Percentiles rank a stretch among this genome's conserved stretches.
phyloP scores from a whole-genome alignment of 805 yeast genomes.

The Jamesozyma gamospora region DNA sequence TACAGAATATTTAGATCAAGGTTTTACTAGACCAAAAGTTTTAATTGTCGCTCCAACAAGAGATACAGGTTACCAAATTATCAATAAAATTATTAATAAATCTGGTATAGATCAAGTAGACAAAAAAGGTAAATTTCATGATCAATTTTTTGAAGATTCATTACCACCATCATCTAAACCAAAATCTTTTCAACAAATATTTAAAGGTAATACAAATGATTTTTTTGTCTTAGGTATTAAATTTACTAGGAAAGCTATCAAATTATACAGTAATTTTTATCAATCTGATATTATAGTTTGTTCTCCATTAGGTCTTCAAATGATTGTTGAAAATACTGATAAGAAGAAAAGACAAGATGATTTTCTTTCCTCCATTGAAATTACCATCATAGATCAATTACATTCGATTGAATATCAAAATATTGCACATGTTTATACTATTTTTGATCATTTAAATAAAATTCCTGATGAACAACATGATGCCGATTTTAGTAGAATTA shows the following conservation, averaged over 20 bases:
- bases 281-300: slow-evolving; percentile 81
- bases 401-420: slow-evolving; percentile 86
- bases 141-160: slow-evolving; percentile 53
- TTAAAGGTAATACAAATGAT: slow-evolving; percentile 86
- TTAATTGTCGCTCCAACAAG: slow-evolving; percentile 78
- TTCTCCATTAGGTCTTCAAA: slow-evolving; percentile 80
- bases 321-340: slow-evolving; percentile 61
- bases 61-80: slow-evolving; percentile 60
- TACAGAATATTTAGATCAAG: slow-evolving; percentile 78
- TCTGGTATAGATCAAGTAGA: slow-evolving; percentile 71
- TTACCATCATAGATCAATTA: slow-evolving; percentile 69
- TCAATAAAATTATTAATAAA: slow-evolving; percentile 48
- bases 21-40: slow-evolving; percentile 88
- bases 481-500: slow-evolving; percentile 82
- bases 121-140: slow-evolving; percentile 62
- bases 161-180: slow-evolving; percentile 51
- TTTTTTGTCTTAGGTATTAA: slow-evolving; percentile 86
- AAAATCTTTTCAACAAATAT: slow-evolving; percentile 66
- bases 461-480: slow-evolving; percentile 73
- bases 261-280: slow-evolving; percentile 74
- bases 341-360: slow-evolving; percentile 57
- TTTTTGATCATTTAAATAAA: slow-evolving; percentile 59
- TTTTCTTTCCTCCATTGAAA: slow-evolving; percentile 81
- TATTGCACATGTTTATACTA: slow-evolving; percentile 73
- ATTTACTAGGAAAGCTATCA: slow-evolving; percentile 78